Evolutionary conservation across 306 rosid genomes (phyloP), one percentile per base, ranked within the genome.

Genomic region (Betula pendula): DNA sequence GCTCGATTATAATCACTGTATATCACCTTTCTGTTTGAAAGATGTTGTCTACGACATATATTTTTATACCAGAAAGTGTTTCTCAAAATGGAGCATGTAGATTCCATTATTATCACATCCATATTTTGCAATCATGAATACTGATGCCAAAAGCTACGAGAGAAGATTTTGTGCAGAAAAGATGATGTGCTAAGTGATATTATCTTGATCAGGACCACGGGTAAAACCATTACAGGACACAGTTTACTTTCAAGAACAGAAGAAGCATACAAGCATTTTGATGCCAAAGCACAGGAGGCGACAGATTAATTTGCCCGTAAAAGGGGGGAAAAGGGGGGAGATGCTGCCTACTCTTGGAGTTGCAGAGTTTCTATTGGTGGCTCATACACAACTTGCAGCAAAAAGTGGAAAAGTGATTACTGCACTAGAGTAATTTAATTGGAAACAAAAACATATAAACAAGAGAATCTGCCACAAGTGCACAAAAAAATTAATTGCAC

Each of bases 311-410:
- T 58, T 76, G 55, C 76, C 75, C 68, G 52, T 40, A 15, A 59
- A 80, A 73, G 51, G 72, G 78, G 33, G n/a, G n/a, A n/a, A 69
- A 75, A 67, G 43, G 78, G 47, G 80, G 31, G 60, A 65, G 65
- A 74, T 84, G 85, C 78, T 51, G 70, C 78, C 24, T 24, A 22
- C 63, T 68, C 71, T 15, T 16, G 77, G 78, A 80, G 82, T 65
- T 79, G 80, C 80, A 79, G 65, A 80, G 63, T 55, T 79, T 63
- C 60, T 62, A 69, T 85, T 83, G 84, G 84, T 73, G 49, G 14
- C 74, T 70, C 27, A 70, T 49, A 17, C n/a, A 75, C 89, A 82
- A 84, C 65, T 86, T 86, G 81, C 76, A 42, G 71, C 44, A 42
- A 44, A 77, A 80, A 72, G 66, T 35, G 45, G 33, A 22, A 81